phyloP scores from a whole-genome alignment of 2,329 filamentous ascomycete species.

The Coniosporium tulheliwenetii region DNA sequence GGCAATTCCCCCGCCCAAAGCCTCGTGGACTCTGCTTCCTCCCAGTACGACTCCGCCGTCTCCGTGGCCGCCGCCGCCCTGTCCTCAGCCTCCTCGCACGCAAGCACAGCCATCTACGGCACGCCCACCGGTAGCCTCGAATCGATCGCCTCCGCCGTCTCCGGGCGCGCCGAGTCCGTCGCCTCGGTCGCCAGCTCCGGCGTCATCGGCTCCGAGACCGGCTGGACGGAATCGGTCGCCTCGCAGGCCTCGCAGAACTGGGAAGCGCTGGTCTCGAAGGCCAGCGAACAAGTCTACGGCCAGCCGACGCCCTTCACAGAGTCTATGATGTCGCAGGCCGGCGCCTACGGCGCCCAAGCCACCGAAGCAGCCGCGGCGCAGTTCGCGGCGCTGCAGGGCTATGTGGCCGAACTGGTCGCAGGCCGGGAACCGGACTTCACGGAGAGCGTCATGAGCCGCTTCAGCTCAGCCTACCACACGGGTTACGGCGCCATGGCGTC shows the following conservation, averaged over 20 bases:
- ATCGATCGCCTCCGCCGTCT: constrained; percentile 27
- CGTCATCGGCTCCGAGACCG: constrained; percentile 30
- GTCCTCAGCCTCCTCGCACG: constrained; percentile 21
- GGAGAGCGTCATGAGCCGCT: constrained; percentile 59
- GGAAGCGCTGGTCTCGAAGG: constrained; percentile 46
- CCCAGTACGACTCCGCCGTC: constrained; percentile 27
- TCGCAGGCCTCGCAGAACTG: constrained; percentile 45
- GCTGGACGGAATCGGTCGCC: constrained; percentile 36
- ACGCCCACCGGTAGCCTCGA: constrained; percentile 23
- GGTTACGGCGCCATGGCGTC: constrained; percentile 41
- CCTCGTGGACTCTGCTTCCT: constrained; percentile 26
- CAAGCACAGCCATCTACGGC: constrained; percentile 29
- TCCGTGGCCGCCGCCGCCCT: constrained; percentile 26
- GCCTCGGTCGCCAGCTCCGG: constrained; percentile 30
- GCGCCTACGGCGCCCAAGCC: constrained; percentile 44
- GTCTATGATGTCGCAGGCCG: constrained; percentile 34
- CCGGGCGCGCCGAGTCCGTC: constrained; percentile 28
- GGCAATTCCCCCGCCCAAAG: constrained; percentile 20
- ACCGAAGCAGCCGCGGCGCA: constrained; percentile 45
- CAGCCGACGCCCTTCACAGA: constrained; percentile 38
- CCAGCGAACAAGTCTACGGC: constrained; percentile 57
- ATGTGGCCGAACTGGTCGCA: constrained; percentile 60
- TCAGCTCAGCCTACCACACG: constrained; percentile 58
- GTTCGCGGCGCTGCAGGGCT: constrained; percentile 52
- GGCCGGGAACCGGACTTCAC: constrained; percentile 71